phyloP scores from a whole-genome alignment of 257 asterid species.

The Rauvolfia tetraphylla region DNA sequence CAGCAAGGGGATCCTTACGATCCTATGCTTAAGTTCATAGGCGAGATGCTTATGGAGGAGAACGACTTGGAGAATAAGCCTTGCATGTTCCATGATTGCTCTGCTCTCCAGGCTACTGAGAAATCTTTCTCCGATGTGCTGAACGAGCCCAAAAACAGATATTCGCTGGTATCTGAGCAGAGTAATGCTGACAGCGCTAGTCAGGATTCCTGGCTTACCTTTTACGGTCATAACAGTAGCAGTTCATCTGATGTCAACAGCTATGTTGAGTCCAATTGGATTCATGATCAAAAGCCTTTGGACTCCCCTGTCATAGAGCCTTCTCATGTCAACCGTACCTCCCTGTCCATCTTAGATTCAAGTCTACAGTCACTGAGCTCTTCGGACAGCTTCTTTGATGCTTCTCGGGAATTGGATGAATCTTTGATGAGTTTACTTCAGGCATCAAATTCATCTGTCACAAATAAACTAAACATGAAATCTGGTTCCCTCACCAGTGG shows the following conservation, averaged over 20 bases:
- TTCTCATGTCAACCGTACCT: background rate
- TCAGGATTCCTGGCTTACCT: constrained; percentile 3
- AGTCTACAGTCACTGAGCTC: constrained; percentile 19
- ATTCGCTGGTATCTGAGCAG: background rate
- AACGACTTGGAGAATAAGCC: constrained; percentile 46
- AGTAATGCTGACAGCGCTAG: constrained; percentile 8
- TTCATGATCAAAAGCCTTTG: constrained; percentile 8
- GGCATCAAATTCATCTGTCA: constrained; percentile 8
- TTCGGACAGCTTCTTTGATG: constrained; percentile 15
- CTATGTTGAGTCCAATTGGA: constrained; percentile 20
- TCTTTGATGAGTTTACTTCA: constrained; percentile 14
- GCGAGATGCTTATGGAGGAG: constrained; percentile 69
- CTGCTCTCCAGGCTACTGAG: constrained; percentile 73
- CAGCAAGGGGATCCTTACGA: constrained; percentile 49
- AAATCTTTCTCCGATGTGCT: constrained; percentile 41
- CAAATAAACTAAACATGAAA: constrained; percentile 3
- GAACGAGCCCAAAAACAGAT: constrained; percentile 16
- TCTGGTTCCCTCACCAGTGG: background rate
- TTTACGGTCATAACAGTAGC: background rate
- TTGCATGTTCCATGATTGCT: constrained; percentile 55
- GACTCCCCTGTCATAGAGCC: constrained; percentile 6
- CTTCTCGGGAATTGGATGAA: constrained; percentile 23
- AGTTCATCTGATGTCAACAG: constrained; percentile 19
- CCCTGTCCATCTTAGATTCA: constrained; percentile 6
- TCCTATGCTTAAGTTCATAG: constrained; percentile 55